These are phyloP conservation scores for Dysphania ambrosioides DNA, from an alignment of 148 eudicot species.

Conservation along the genomic window DNA sequence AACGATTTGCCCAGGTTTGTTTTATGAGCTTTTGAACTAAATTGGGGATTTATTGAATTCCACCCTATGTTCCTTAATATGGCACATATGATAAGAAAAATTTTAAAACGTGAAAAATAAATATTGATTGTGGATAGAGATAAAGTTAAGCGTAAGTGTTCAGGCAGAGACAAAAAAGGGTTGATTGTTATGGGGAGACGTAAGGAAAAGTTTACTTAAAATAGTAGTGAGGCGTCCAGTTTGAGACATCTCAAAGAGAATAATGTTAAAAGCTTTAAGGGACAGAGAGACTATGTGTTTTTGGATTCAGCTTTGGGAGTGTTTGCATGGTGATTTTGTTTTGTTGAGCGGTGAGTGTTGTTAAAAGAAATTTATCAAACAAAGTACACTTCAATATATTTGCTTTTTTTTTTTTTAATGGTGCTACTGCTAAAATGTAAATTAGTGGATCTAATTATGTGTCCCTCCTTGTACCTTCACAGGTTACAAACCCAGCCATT, in stretches of 20 bases:
- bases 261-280: not conserved
- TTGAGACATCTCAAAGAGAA: not conserved
- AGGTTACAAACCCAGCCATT: slow-evolving; percentile 99
- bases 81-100: not conserved
- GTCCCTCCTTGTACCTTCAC: slow-evolving; percentile 16
- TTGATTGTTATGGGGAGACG: not conserved
- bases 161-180: not conserved
- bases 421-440: not conserved
- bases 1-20: slow-evolving; percentile 93
- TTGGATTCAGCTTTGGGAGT: not conserved
- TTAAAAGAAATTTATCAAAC: not conserved
- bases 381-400: not conserved
- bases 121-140: not conserved
- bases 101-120: not conserved
- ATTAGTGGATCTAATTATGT: slow-evolving; percentile 7
- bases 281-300: not conserved
- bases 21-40: not conserved
- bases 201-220: not conserved
- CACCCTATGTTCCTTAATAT: not conserved
- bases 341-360: not conserved
- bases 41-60: not conserved
- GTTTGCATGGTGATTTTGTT: not conserved
- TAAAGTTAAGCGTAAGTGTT: not conserved
- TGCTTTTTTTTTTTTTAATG: not conserved
- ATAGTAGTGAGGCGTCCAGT: not conserved